Percentiles rank a stretch among this genome's conserved stretches.
phyloP scores from a whole-genome alignment of 768 basidiomycete genomes.

The Macrocybe gigantea region DNA sequence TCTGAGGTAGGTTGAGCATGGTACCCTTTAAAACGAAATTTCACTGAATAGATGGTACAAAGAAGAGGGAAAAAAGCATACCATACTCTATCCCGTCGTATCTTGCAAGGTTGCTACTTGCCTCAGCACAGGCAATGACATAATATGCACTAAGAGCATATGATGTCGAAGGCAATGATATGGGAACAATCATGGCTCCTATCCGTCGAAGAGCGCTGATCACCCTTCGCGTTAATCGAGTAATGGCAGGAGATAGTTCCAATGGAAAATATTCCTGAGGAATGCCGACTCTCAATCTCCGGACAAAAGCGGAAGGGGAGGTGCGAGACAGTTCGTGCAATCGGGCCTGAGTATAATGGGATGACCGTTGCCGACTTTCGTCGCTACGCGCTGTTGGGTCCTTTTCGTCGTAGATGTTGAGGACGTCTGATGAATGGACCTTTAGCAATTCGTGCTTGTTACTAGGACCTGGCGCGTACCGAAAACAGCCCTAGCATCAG shows the following conservation, averaged over 20 bases:
- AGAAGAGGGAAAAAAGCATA: slow-evolving; percentile 14
- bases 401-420: slow-evolving; percentile 53
- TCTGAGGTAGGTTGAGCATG: slow-evolving; percentile 38
- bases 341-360: slow-evolving; percentile 7
- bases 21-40: slow-evolving; percentile 32
- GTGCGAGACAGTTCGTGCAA: slow-evolving; percentile 5
- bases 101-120: slow-evolving; percentile 85
- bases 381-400: slow-evolving; percentile 71
- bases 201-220: slow-evolving; percentile 31
- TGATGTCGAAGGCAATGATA: slow-evolving; percentile 61
- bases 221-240: slow-evolving; percentile 37
- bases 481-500: slow-evolving; percentile 49
- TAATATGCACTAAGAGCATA: slow-evolving; percentile 93
- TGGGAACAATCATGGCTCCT: slow-evolving; percentile 66
- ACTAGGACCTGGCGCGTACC: slow-evolving; percentile 35
- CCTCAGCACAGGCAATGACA: slow-evolving; percentile 91
- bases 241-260: slow-evolving; percentile 47
- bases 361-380: slow-evolving; percentile 23
- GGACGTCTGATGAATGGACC: slow-evolving; percentile 24
- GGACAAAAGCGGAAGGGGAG: slow-evolving; percentile 18
- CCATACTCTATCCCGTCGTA: slow-evolving; percentile 90
- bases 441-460: not conserved
- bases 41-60: not conserved
- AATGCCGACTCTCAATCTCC: slow-evolving; percentile 66
- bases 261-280: slow-evolving; percentile 84